Evolutionary conservation across 78 protist genomes (phyloP), one percentile per base, ranked within the genome.

Genomic region (Dictyostelium brefeldianum): DNA sequence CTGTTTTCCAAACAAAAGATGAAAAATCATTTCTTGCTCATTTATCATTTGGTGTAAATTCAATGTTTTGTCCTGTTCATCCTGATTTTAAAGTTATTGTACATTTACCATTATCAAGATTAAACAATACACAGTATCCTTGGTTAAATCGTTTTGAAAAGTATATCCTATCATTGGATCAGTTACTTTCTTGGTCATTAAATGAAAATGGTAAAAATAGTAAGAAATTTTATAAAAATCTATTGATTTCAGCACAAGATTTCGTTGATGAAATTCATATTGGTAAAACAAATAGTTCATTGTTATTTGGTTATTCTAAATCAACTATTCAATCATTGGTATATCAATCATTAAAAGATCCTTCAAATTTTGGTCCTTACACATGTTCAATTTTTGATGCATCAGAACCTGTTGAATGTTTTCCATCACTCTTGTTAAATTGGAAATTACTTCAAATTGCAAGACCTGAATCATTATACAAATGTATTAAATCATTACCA

Each of bases 91-190:
- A 65, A 48, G 69, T 90, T 31, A 78, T 90, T 41, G 89, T 90
- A 5, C 95, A 90, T 62, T 20, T 90, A 17, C 95, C 95, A 80
- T 57, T 75, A 5, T 80, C 89, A 22, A 74, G 69, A 51, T 43
- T 90, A 31, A 10, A 50, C 1, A 8, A 5, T 11, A 74, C 83
- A n/a, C 95, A 70, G 11, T 50, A 65, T 17, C 95, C 95, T 31
- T 90, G 81, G 82, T 29, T 90, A 14, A 90, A 90, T 54, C 25
- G 95, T n/a, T 90, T 90, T 29, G 95, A 90, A 59, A 90, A 90
- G 47, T 90, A 80, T 67, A 65, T 73, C 1, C 27, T 90, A 1
- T 78, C 89, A 17, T 54, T 90, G 36, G 80, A 90, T 18, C 73
- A 47, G 31, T 31, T 81, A 43, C 18, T 80, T 1, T 36, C 65